Base-by-base conservation (phyloP, 2,329 filamentous ascomycete species). In the Metarhizium robertsii region DNA sequence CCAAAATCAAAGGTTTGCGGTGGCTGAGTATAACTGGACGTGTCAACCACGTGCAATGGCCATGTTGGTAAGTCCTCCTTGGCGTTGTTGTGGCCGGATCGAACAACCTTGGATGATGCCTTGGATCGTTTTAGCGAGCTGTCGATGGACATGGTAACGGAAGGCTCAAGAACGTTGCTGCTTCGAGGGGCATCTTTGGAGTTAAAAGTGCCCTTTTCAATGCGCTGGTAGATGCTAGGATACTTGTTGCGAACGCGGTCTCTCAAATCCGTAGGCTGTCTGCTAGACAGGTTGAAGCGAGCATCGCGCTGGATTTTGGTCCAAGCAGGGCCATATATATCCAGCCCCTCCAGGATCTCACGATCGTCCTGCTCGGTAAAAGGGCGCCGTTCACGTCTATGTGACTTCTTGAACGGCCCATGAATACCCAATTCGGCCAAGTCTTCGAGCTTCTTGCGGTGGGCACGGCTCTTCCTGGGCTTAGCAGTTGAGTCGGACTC, bases 181-280 rank as follows among this genome's bases (percentile, higher is more conserved):
- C 66, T 64, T 40, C 71, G 69, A 34, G 66, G 62, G 8, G 67
- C 65, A 14, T 78, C 73, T 60, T 76, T 74, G 57, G 71, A 64
- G 49, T 76, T 74, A 55, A 79, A 74, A 4, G 72, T 70, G 36
- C 78, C 76, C 66, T 81, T 82, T 62, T 83, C 80, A 49, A 81
- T 80, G 54, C 72, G 71, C 29, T 76, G 73, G 61, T 82, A 85
- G 36, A 80, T 77, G 14, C 77, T 76, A 3, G 81, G 79, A 60
- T 83, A 84, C 61, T 83, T 85, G 67, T 86, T 86, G 47, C 83
- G 77, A 36, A 85, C 75, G 25, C 83, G 75, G 59, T 86, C 83
- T 58, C 83, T 74, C 53, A 86, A 66, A 62, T 86, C 83, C 0
- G 83, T 86, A 1, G 83, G 82, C 59, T 84, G 79, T 48, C 83